Evolutionary conservation across 352 stramenopile genomes (phyloP).

Genomic region (Globisporangium alternatum): DNA sequence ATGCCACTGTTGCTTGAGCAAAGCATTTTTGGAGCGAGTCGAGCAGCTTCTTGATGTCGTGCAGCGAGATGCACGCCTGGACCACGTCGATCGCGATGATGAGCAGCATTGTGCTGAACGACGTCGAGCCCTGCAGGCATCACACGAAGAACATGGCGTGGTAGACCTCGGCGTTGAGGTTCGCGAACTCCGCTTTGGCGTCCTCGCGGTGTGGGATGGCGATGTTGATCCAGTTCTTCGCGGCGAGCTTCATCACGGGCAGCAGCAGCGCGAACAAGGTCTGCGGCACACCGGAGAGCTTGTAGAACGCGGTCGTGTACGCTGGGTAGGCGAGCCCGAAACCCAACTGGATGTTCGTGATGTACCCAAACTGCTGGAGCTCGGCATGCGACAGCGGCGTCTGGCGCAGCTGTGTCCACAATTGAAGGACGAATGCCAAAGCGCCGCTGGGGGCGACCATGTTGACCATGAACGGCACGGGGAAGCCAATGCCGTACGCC

Average conservation of each 20-base stretch:
- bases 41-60: too few relatives aligned
- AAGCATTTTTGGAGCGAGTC: too few relatives aligned
- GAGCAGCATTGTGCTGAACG: background rate
- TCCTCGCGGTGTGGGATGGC: background rate
- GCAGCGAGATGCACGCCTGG: background rate
- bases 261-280: background rate
- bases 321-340: background rate
- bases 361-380: too few relatives aligned
- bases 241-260: background rate
- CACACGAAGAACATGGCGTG: background rate
- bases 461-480: too few relatives aligned
- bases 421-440: too few relatives aligned
- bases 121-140: constrained; percentile 1
- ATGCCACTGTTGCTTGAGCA: too few relatives aligned
- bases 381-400: too few relatives aligned
- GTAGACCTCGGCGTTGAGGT: constrained; percentile 23
- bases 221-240: background rate
- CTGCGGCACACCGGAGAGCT: background rate
- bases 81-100: background rate
- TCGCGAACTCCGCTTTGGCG: background rate
- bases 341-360: background rate
- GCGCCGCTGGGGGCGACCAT: too few relatives aligned
- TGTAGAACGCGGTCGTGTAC: background rate
- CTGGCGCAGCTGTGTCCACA: too few relatives aligned
- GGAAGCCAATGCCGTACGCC: too few relatives aligned